phyloP scores from a whole-genome alignment of 2,329 filamentous ascomycete species.

The Cladosporium austrohemisphaericum region DNA sequence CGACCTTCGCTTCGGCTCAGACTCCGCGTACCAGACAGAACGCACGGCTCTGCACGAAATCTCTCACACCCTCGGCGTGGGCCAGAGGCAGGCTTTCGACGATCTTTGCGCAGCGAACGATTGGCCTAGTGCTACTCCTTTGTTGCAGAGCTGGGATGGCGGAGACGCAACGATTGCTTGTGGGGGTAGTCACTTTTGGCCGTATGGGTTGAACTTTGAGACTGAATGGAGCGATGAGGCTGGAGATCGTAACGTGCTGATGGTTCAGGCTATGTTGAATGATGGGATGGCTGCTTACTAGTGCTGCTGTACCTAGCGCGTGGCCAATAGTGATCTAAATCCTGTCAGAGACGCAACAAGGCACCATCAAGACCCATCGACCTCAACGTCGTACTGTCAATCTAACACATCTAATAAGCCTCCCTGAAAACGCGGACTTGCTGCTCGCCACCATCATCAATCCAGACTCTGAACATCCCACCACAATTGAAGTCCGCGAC shows the following conservation, averaged over 20 bases:
- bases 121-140: conserved; percentile 14
- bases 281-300: conserved; percentile 3
- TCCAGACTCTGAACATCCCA: conserved; percentile 81
- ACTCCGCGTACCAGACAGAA: conserved; percentile 17
- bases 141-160: conserved; percentile 17
- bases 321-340: not conserved
- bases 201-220: conserved; percentile 20
- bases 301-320: no score
- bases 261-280: conserved; percentile 1
- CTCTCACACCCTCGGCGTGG: conserved; percentile 1
- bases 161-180: conserved; percentile 13
- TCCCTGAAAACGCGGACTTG: conserved; percentile 59
- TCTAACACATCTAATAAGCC: no score
- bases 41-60: conserved; percentile 18
- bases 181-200: conserved; percentile 16
- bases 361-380: not conserved
- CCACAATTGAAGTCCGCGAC: conserved; percentile 80
- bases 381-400: no score
- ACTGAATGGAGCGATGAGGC: conserved; percentile 16
- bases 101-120: conserved; percentile 10
- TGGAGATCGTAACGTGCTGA: not conserved
- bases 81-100: conserved; percentile 7
- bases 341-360: not conserved
- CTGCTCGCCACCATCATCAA: conserved; percentile 58
- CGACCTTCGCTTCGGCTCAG: conserved; percentile 19